Percentiles rank a stretch among this genome's conserved stretches.
phyloP scores from a whole-genome alignment of 441 rosid species.

The Flueggea neowawraea region DNA sequence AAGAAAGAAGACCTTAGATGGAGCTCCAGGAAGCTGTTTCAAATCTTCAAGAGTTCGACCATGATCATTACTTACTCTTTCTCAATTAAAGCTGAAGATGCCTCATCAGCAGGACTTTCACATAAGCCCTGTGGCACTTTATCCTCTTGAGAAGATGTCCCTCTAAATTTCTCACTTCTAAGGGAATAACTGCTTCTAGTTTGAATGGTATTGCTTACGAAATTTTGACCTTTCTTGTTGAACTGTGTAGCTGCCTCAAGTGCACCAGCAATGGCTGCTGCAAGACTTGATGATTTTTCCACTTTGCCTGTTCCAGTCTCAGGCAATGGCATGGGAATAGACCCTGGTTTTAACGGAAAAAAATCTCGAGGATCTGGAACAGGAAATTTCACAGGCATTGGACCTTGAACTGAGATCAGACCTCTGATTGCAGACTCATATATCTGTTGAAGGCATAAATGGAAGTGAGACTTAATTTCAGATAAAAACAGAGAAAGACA shows the following conservation, averaged over 20 bases:
- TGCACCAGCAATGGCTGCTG: constrained; percentile 44
- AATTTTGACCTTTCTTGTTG: constrained; percentile 43
- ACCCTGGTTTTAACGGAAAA: constrained; percentile 78
- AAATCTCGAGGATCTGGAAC: constrained; percentile 64
- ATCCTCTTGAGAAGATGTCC: constrained; percentile 19
- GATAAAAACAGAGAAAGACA: neutral
- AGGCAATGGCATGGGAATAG: constrained; percentile 25
- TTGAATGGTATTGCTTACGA: constrained; percentile 14
- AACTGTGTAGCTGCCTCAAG: constrained; percentile 47
- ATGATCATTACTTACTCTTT: constrained; percentile 28
- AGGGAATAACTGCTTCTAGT: constrained; percentile 11
- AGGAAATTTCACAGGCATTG: constrained; percentile 57
- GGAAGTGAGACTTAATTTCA: neutral
- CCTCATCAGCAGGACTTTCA: constrained; percentile 18
- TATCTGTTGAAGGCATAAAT: constrained; percentile 32
- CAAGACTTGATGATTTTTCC: constrained; percentile 50
- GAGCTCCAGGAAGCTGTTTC: constrained; percentile 30
- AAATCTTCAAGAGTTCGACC: constrained; percentile 17
- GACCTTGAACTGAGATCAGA: constrained; percentile 45
- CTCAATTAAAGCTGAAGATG: constrained; percentile 16
- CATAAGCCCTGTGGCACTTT: constrained; percentile 11
- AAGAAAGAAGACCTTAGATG: constrained; percentile 44
- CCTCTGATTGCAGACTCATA: constrained; percentile 76
- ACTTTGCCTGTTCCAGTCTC: constrained; percentile 25
- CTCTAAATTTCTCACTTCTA: constrained; percentile 18